These are phyloP conservation scores for Neohortaea acidophila DNA, from an alignment of 495 filamentous ascomycete genomes.

Conservation along the genomic window DNA sequence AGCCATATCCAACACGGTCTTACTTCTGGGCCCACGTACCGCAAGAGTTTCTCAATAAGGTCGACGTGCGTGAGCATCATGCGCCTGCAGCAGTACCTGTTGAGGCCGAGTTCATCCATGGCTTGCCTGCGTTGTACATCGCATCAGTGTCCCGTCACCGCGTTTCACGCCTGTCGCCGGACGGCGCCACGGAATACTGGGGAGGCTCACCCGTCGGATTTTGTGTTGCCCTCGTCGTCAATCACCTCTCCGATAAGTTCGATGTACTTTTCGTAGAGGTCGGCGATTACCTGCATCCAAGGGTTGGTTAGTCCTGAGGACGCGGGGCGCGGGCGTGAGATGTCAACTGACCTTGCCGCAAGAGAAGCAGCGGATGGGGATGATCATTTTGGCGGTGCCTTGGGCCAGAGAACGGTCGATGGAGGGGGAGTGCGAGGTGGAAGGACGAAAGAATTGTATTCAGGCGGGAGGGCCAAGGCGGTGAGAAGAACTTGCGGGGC, in stretches of 20 bases:
- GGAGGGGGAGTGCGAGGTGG: not conserved
- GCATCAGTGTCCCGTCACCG: not conserved
- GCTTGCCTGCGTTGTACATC: constrained; percentile 34
- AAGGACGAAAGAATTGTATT: no score
- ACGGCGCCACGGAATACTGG: not conserved
- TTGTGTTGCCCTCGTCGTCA: constrained; percentile 26
- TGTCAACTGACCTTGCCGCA: constrained; percentile 73
- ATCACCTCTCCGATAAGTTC: constrained; percentile 53
- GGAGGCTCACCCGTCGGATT: constrained; percentile 54
- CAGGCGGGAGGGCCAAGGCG: no score
- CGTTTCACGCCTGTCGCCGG: not conserved
- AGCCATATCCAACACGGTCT: not conserved
- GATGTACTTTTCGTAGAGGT: constrained; percentile 92
- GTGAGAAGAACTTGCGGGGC: no score
- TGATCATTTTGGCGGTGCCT: constrained; percentile 59
- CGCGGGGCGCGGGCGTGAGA: not conserved
- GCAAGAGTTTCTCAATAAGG: constrained; percentile 91
- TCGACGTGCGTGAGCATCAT: constrained; percentile 99
- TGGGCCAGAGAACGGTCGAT: not conserved
- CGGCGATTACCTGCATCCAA: constrained; percentile 63
- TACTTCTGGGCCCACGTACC: constrained; percentile 36
- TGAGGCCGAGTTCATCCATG: constrained; percentile 83
- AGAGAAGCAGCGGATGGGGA: constrained; percentile 94
- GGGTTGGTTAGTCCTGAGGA: constrained; percentile 11
- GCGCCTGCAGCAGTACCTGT: constrained; percentile 90